Evolutionary conservation across 352 stramenopile genomes (phyloP).

Genomic region (Poterioochromonas sp.): DNA sequence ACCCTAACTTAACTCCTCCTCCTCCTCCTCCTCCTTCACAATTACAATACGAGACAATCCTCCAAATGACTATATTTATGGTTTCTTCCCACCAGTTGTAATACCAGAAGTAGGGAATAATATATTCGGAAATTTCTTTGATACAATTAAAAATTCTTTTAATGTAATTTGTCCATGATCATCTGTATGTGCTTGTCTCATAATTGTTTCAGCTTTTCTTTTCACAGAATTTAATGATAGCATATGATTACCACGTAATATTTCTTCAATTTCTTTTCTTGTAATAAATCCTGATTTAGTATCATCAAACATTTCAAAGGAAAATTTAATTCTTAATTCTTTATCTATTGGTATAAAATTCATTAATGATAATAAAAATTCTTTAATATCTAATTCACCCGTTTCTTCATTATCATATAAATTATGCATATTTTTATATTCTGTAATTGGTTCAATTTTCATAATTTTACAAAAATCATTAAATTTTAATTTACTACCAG

Average conservation of each 20-base stretch:
- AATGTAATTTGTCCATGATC: constrained; percentile 86
- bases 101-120: constrained; percentile 54
- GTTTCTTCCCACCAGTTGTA: no score
- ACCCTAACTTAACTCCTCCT: no score
- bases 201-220: constrained; percentile 90
- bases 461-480: constrained; percentile 18
- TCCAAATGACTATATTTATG: no score
- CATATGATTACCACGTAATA: constrained; percentile 90
- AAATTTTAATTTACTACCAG: constrained; percentile 13
- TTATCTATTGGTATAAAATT: constrained; percentile 71
- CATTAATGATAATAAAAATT: constrained; percentile 75
- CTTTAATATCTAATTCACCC: constrained; percentile 64
- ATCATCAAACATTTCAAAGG: constrained; percentile 86
- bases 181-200: constrained; percentile 86
- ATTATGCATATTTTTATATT: constrained; percentile 41
- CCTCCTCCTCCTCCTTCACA: no score
- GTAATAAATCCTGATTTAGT: constrained; percentile 57
- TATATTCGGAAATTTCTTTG: constrained; percentile 83
- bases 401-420: constrained; percentile 49
- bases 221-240: constrained; percentile 73
- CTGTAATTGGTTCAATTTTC: constrained; percentile 14
- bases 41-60: no score
- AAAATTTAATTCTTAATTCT: constrained; percentile 74
- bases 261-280: constrained; percentile 71
- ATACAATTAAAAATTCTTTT: constrained; percentile 87